Evolutionary conservation across 2,329 filamentous ascomycete genomes (phyloP), one percentile per base, ranked within the genome.

Genomic region (Coleophoma cylindrospora): DNA sequence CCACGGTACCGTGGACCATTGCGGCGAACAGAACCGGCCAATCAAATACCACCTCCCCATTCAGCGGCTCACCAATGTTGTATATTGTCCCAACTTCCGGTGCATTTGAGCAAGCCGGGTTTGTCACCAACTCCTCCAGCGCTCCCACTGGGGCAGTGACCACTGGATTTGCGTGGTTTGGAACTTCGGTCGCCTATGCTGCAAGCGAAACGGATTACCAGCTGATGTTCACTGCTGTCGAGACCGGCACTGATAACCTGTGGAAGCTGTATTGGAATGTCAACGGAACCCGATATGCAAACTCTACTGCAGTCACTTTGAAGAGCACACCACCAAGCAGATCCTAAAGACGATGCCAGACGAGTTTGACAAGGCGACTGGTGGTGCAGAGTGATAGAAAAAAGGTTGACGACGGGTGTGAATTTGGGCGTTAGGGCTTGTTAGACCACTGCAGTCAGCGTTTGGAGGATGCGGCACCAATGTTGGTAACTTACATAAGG

Each of bases 91-190:
- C 62, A 8, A 56, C 59, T 13, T 21, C 56, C 37, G 61, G 58
- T 14, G 40, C 57, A 0, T 55, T 57, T 33, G 22, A 45, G 4
- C 54, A 59, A 34, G 61, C 65, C 7, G 65, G 65, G 8, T 67
- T 68, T 40, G 51, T 51, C 15, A 49, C 50, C 27, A 54, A 48
- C 17, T 59, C 55, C 37, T 48, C 48, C n/a, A 48, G 51, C 5
- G 43, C 57, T 6, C 54, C 60, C 6, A 43, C 40, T 8, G 61
- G 56, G 22, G 56, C 50, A 14, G 56, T 58, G 6, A 60, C 54
- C 3, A 54, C 53, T 7, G 62, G 63, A 6, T 68, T 70, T 48
- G 49, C 56, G 7, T 57, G 65, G 41, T 68, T 66, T 47, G 66
- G 65, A 10, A 62, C 52, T 14, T 54, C 44, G 22, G 65, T 64